A percentile compares a stretch with the other conserved stretches of the same genome.
Evolutionary conservation across 495 filamentous ascomycete genomes (phyloP).

Genomic region (Podospora australis): DNA sequence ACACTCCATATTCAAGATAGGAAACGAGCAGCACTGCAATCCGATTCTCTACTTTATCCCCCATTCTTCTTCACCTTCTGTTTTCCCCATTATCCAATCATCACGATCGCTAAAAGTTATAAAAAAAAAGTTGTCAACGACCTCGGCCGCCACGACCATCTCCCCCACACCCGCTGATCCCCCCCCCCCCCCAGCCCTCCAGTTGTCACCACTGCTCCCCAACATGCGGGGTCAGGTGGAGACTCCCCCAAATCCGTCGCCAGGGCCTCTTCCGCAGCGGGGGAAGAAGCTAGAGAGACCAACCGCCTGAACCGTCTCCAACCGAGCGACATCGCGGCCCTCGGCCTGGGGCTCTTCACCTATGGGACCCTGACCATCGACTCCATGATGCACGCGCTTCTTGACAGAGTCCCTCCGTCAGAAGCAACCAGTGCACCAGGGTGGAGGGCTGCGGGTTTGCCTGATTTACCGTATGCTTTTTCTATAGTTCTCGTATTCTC

Average conservation of each 20-base stretch:
- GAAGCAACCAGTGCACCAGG: neutral
- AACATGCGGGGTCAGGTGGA: neutral
- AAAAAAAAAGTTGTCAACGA: too few relatives aligned
- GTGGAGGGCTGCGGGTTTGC: conserved; percentile 9
- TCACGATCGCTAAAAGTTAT: too few relatives aligned
- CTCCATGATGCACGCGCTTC: conserved; percentile 2
- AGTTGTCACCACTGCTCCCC: neutral
- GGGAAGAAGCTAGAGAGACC: neutral
- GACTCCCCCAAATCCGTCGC: neutral
- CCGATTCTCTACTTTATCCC: too few relatives aligned
- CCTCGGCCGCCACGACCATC: too few relatives aligned
- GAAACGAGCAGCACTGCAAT: too few relatives aligned
- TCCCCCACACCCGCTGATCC: neutral
- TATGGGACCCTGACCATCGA: conserved; percentile 11
- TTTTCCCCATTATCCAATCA: too few relatives aligned
- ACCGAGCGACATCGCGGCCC: neutral
- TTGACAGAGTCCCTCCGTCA: conserved; percentile 10
- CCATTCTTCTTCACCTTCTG: too few relatives aligned
- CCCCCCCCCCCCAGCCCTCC: neutral
- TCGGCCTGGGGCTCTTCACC: conserved; percentile 3
- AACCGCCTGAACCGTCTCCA: neutral
- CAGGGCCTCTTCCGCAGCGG: too few relatives aligned
- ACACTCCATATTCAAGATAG: too few relatives aligned
- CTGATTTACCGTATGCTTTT: conserved; percentile 8
- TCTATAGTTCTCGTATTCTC: too few relatives aligned